Evolutionary conservation across 2,329 filamentous ascomycete genomes (phyloP).

Genomic region (Venturia aucupariae): DNA sequence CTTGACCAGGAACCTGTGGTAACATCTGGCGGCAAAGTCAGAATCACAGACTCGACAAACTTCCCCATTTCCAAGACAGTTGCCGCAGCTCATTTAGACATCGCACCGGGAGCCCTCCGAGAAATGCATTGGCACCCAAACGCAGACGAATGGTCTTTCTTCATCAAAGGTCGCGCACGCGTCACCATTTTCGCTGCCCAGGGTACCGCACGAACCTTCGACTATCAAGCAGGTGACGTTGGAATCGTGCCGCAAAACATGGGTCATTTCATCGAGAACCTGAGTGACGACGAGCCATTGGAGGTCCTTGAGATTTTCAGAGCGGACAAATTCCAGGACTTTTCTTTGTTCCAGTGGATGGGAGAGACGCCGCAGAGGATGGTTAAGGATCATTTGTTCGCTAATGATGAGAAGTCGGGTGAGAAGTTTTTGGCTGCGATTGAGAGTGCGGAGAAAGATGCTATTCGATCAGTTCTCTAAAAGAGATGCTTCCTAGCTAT

Average conservation of each 20-base stretch:
- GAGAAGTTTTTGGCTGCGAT: conserved; percentile 55
- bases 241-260: conserved; percentile 68
- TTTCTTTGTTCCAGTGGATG: conserved; percentile 67
- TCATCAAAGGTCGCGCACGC: conserved; percentile 61
- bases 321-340: conserved; percentile 61
- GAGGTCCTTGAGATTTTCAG: conserved; percentile 70
- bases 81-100: conserved; percentile 61
- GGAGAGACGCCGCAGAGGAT: conserved; percentile 60
- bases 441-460: conserved; percentile 50
- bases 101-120: conserved; percentile 61
- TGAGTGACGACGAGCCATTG: conserved; percentile 61
- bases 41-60: conserved; percentile 66
- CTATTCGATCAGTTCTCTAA: conserved; percentile 22
- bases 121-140: conserved; percentile 80
- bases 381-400: conserved; percentile 58
- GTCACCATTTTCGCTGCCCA: conserved; percentile 66
- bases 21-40: conserved; percentile 60
- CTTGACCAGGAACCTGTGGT: conserved; percentile 58
- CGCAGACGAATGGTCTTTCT: conserved; percentile 74
- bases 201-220: conserved; percentile 62
- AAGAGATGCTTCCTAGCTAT: no score
- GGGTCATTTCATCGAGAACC: conserved; percentile 76
- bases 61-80: conserved; percentile 66
- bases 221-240: conserved; percentile 66
- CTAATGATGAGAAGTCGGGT: conserved; percentile 50